Percentiles rank a stretch among this genome's conserved stretches.
phyloP scores from a whole-genome alignment of 768 basidiomycete species.

The Auriculariales sp. region DNA sequence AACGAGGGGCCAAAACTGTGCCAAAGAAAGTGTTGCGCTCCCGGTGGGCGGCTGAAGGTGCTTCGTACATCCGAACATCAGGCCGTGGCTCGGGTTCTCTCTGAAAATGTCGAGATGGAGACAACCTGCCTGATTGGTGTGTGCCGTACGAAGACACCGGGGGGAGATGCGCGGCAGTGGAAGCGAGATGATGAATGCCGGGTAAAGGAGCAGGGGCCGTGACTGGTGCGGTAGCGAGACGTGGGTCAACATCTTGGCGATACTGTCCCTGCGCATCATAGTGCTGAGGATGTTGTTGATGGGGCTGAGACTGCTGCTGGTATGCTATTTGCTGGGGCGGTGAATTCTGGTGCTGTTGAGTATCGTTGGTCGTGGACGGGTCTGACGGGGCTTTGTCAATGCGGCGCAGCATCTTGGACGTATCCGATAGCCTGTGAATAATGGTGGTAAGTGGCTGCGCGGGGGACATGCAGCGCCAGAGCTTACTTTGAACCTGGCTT shows the following conservation, averaged over 20 bases:
- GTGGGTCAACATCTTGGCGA: conserved; percentile 9
- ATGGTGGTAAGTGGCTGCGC: conserved; percentile 2
- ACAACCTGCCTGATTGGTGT: conserved; percentile 1
- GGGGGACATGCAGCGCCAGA: conserved; percentile 4
- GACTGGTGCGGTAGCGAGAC: conserved; percentile 11
- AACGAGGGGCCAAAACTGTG: conserved; percentile 65
- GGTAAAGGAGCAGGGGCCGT: conserved; percentile 5
- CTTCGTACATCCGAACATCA: conserved; percentile 57
- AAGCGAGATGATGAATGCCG: conserved; percentile 16
- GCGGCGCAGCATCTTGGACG: conserved; percentile 77
- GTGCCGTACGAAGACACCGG: too few relatives aligned
- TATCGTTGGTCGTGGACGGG: conserved; percentile 17
- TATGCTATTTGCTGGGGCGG: not conserved
- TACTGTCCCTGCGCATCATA: not conserved
- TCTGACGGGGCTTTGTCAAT: conserved; percentile 70
- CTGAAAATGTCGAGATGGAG: not conserved
- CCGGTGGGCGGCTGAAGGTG: conserved; percentile 58
- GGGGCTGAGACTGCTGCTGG: conserved; percentile 17
- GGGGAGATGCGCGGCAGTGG: conserved; percentile 16
- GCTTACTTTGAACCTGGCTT: conserved; percentile 82
- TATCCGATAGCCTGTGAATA: conserved; percentile 56
- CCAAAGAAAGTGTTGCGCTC: conserved; percentile 67
- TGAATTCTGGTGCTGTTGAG: too few relatives aligned
- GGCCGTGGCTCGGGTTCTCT: not conserved
- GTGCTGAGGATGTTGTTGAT: conserved; percentile 45